phyloP scores from a whole-genome alignment of 192 early-diverging fungal species.

The Entomortierella chlamydospora region DNA sequence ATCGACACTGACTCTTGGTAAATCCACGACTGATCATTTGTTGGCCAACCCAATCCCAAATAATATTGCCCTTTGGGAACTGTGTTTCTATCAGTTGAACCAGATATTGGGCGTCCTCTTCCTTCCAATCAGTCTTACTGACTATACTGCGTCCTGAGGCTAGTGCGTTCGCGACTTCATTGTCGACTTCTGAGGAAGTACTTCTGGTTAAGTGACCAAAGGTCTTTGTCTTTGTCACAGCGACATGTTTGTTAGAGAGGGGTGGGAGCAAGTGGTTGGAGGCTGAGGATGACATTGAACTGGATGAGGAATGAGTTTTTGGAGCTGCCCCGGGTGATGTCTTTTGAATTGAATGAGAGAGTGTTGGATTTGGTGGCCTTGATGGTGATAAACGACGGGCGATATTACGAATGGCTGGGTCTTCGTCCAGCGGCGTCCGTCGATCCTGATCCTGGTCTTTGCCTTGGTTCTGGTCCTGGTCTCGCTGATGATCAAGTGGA shows the following conservation, averaged over 20 bases:
- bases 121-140: constrained; percentile 54
- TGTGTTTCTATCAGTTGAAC: constrained; percentile 46
- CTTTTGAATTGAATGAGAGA: neutral
- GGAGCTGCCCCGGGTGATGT: neutral
- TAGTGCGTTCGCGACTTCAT: constrained; percentile 41
- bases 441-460: constrained; percentile 5
- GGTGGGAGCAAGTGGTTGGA: constrained; percentile 11
- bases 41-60: constrained; percentile 56
- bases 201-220: constrained; percentile 42
- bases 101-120: constrained; percentile 46
- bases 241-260: constrained; percentile 28
- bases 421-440: neutral
- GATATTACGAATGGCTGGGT: constrained; percentile 15
- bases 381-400: constrained; percentile 20
- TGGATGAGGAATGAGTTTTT: constrained; percentile 40
- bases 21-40: constrained; percentile 45
- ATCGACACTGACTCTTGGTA: constrained; percentile 50
- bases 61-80: constrained; percentile 55
- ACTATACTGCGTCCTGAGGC: constrained; percentile 51
- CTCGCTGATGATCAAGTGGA: constrained; percentile 1
- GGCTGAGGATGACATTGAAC: constrained; percentile 30
- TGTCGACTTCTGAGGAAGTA: constrained; percentile 50
- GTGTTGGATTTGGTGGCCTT: neutral
- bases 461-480: constrained; percentile 2
- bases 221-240: constrained; percentile 41